Percentiles rank a stretch among this genome's conserved stretches.
Evolutionary conservation across 208 protist genomes (phyloP).

Genomic region (Crithidia bombi): DNA sequence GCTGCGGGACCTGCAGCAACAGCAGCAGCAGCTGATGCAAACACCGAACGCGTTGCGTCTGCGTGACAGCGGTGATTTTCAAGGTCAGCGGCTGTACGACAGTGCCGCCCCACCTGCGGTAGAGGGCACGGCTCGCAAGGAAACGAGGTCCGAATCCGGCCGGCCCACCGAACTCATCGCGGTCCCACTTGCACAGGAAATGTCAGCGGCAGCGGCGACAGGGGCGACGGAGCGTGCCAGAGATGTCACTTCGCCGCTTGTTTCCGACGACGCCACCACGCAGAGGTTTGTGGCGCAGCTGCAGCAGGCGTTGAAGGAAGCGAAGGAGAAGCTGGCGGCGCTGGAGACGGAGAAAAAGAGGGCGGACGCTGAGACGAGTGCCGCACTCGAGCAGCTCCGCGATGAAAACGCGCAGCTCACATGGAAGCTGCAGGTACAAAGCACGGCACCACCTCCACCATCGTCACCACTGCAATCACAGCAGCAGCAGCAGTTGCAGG

Average conservation of each 20-base stretch:
- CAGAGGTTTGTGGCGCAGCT: background rate
- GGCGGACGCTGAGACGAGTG: background rate
- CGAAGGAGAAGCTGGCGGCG: background rate
- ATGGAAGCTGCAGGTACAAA: background rate
- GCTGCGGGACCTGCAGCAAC: background rate
- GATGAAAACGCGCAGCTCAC: background rate
- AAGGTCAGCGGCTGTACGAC: background rate
- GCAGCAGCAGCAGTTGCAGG: background rate
- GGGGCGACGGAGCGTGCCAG: background rate
- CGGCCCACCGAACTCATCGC: slow-evolving; percentile 18
- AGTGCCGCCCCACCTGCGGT: background rate
- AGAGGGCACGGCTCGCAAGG: slow-evolving; percentile 19
- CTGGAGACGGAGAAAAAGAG: slow-evolving; percentile 3
- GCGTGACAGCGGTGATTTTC: slow-evolving; percentile 8
- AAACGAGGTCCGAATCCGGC: background rate
- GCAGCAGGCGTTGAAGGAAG: slow-evolving; percentile 23
- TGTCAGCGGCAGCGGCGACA: slow-evolving; percentile 18
- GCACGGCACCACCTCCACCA: no score
- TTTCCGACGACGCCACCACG: background rate
- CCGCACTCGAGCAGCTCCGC: background rate
- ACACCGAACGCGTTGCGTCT: slow-evolving; percentile 2
- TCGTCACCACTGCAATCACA: no score
- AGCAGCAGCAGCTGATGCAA: slow-evolving; percentile 4
- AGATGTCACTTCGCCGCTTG: background rate
- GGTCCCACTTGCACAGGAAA: slow-evolving; percentile 17